Percentiles rank a stretch among this genome's conserved stretches.
Conservation (phyloP, 2,329 filamentous ascomycete species). For the Cercospora berteroae region DNA sequence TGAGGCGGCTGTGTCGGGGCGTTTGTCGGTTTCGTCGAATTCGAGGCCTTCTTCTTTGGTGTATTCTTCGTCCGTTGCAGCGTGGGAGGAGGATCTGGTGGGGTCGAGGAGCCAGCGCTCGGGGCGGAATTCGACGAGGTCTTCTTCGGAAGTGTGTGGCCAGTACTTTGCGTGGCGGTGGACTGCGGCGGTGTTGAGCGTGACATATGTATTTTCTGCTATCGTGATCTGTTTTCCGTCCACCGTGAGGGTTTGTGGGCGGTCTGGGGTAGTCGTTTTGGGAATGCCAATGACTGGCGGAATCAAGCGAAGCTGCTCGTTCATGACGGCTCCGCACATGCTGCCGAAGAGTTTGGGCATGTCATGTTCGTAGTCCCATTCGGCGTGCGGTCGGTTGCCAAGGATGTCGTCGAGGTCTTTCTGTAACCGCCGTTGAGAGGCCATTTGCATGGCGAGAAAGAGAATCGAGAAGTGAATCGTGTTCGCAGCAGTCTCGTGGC, state of each 20-base stretch:
- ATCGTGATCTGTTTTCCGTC: slow-evolving; percentile 59
- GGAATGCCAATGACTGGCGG: slow-evolving; percentile 71
- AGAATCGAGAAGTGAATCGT: slow-evolving; percentile 69
- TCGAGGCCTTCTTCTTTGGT: slow-evolving; percentile 37
- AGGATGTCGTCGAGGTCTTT: slow-evolving; percentile 66
- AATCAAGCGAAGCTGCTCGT: slow-evolving; percentile 71
- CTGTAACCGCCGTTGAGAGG: slow-evolving; percentile 65
- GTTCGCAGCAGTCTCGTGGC: slow-evolving; percentile 79
- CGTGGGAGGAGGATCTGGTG: slow-evolving; percentile 24
- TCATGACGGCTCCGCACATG: slow-evolving; percentile 72
- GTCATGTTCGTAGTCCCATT: slow-evolving; percentile 70
- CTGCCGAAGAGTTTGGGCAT: slow-evolving; percentile 65
- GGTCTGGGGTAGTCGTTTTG: slow-evolving; percentile 54
- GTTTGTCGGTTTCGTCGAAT: slow-evolving; percentile 58
- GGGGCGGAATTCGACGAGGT: slow-evolving; percentile 67
- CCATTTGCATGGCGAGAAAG: slow-evolving; percentile 64
- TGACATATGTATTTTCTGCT: slow-evolving; percentile 57
- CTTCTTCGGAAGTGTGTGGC: slow-evolving; percentile 55
- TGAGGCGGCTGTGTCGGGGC: slow-evolving; percentile 57
- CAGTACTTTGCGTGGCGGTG: slow-evolving; percentile 73
- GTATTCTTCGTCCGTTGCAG: slow-evolving; percentile 34
- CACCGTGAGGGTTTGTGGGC: slow-evolving; percentile 57
- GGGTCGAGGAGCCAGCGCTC: slow-evolving; percentile 65
- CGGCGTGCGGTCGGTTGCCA: slow-evolving; percentile 54
- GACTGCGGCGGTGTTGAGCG: slow-evolving; percentile 54